Base-by-base conservation (phyloP, 176 grass and related monocot species). In the Juncus effusus region DNA sequence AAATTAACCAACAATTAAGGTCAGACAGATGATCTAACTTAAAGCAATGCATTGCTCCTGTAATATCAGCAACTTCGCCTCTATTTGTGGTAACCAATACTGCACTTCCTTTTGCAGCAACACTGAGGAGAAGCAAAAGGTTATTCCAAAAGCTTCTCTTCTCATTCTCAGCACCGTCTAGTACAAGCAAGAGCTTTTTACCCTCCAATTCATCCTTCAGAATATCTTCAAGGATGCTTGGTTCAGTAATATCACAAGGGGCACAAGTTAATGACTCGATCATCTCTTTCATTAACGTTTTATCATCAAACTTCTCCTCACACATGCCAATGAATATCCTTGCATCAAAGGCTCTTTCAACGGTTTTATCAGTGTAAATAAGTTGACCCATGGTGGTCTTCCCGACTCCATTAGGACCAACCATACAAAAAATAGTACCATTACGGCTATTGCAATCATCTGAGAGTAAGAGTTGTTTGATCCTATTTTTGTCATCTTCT, bases 131-230 rank as follows among this genome's bases (percentile, higher is more conserved):
- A 5, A 52, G 4, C 38, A 47, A 11, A 3, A 47, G 0, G 3
- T 0, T 60, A 13, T 0, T 42, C 63, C 56, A 76, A 73, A 76
- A 62, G 0, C 15, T 39, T 10, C 36, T 61, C 42, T 69, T 40
- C 13, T 56, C 40, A 42, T 55, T 69, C 7, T 76, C 63, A 6
- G 62, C 78, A 62, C 62, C 58, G 39, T 81, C 78, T 65, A 81
- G 56, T 4, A 81, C 12, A 40, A 81, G 55, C 10, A 69, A 56
- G 2, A 76, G 42, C 12, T 56, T 76, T 3, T 76, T 56, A 41
- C 49, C 42, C 9, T 2, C 7, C 3, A 76, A 7, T 54, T 62
- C 63, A 13, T 76, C 63, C 10, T 5, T 4, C 19, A 62, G 12
- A 13, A 69, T 55, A 68, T 81, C 71, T 36, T n/a, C 15, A 2